These are phyloP conservation scores for Rubus parviflorus DNA, from an alignment of 306 rosid species.

Conservation along the genomic window DNA sequence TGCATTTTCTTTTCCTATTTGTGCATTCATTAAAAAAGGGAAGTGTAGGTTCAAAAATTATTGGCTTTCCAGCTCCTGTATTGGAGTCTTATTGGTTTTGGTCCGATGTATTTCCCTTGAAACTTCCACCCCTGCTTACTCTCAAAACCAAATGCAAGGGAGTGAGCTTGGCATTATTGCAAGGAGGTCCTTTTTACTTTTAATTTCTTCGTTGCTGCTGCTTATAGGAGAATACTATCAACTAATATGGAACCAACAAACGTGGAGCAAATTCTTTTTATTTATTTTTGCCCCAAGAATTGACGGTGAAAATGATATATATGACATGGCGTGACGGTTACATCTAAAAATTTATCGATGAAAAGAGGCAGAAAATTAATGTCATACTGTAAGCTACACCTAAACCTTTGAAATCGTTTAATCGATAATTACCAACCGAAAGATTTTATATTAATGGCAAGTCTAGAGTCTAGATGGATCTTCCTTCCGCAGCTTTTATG, in stretches of 20 bases:
- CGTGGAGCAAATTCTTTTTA: neutral
- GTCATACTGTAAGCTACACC: neutral
- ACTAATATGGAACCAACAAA: neutral
- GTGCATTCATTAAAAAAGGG: neutral
- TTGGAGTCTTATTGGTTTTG: neutral
- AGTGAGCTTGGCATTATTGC: neutral
- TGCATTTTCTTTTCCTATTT: neutral
- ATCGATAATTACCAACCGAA: neutral
- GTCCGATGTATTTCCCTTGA: neutral
- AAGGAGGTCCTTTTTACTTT: too few species aligned
- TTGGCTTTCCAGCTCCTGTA: neutral
- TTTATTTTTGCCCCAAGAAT: neutral
- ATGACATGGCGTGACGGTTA: too few species aligned
- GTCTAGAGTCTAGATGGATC: neutral
- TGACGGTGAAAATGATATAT: too few species aligned
- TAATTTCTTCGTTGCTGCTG: too few species aligned
- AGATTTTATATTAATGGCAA: neutral
- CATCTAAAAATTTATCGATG: too few species aligned
- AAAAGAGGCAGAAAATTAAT: too few species aligned
- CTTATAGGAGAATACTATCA: too few species aligned
- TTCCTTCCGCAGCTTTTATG: neutral
- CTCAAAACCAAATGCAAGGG: neutral
- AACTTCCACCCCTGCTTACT: neutral
- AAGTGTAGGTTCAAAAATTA: neutral
- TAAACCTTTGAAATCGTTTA: neutral